A percentile compares a stretch with the other conserved stretches of the same genome.
These are phyloP conservation scores for Dioscorea dumetorum DNA, from an alignment of 106 monocot genomes.

Conservation along the genomic window DNA sequence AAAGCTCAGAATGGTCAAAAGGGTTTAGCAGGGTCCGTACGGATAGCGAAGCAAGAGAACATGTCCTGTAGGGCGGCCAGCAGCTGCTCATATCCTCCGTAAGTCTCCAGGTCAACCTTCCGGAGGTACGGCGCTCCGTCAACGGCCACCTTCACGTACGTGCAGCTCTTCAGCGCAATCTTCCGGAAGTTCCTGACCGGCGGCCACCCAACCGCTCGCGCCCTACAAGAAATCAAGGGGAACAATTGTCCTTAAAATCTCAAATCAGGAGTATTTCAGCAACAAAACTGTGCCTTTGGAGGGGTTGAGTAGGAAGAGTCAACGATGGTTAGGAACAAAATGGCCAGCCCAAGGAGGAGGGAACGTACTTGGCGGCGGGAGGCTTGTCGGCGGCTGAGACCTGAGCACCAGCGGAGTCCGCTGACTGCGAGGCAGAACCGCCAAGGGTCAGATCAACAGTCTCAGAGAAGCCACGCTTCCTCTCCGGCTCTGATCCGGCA, in stretches of 20 bases:
- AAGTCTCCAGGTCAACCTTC: conserved; percentile 82
- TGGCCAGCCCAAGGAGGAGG: no score
- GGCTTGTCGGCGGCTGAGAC: conserved; percentile 27
- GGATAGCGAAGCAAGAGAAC: conserved; percentile 68
- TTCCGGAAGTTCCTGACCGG: conserved; percentile 78
- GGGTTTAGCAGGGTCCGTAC: conserved; percentile 15
- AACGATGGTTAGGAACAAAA: no score
- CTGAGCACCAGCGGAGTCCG: conserved; percentile 5
- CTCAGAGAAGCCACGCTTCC: conserved; percentile 48
- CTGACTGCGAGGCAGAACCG: neutral
- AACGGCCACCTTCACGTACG: conserved; percentile 84
- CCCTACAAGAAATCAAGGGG: conserved; percentile 21
- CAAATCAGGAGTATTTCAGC: no score
- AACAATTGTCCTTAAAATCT: no score
- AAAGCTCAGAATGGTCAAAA: neutral
- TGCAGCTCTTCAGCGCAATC: conserved; percentile 60
- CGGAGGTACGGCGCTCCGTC: conserved; percentile 93
- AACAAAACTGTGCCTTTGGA: no score
- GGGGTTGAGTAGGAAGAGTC: no score
- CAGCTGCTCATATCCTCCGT: conserved; percentile 63
- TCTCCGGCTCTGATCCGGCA: conserved; percentile 32
- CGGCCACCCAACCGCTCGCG: conserved; percentile 90
- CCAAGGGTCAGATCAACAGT: conserved; percentile 36
- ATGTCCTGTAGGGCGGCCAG: conserved; percentile 62
- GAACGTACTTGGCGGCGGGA: conserved; percentile 48